phyloP scores from a whole-genome alignment of 805 yeast genomes.

The Metschnikowia rubicola region DNA sequence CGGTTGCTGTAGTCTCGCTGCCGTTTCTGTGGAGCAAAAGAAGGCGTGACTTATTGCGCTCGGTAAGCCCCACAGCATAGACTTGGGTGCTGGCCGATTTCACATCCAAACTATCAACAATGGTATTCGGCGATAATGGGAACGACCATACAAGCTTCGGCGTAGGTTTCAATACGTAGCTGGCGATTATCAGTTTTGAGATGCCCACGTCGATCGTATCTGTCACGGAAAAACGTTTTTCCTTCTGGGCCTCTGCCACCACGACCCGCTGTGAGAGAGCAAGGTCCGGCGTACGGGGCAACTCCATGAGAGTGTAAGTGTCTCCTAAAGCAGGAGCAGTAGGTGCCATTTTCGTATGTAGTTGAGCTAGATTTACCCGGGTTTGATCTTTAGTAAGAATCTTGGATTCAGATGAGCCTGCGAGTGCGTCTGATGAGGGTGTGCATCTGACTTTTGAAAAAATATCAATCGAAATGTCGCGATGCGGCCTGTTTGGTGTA shows the following conservation, averaged over 20 bases:
- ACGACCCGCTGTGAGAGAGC: slow-evolving; percentile 16
- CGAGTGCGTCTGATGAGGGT: neutral
- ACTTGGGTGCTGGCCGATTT: slow-evolving; percentile 8
- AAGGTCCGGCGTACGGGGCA: slow-evolving; percentile 19
- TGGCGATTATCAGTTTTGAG: slow-evolving; percentile 50
- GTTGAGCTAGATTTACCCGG: neutral
- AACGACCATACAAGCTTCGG: slow-evolving; percentile 57
- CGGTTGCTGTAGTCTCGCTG: slow-evolving; percentile 13
- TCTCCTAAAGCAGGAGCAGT: slow-evolving; percentile 17
- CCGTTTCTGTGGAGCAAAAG: slow-evolving; percentile 12
- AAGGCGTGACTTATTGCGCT: slow-evolving; percentile 27
- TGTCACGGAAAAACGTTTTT: slow-evolving; percentile 9
- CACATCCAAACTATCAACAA: slow-evolving; percentile 41
- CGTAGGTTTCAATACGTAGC: slow-evolving; percentile 51
- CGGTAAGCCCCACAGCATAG: slow-evolving; percentile 38
- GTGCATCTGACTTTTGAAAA: slow-evolving; percentile 1
- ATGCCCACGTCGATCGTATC: slow-evolving; percentile 49
- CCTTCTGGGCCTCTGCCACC: slow-evolving; percentile 16
- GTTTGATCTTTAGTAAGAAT: neutral
- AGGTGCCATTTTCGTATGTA: slow-evolving; percentile 7
- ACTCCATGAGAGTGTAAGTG: slow-evolving; percentile 19
- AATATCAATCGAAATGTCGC: neutral
- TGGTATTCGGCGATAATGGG: slow-evolving; percentile 47
- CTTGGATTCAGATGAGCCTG: too few relatives aligned
- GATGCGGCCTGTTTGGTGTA: neutral